Evolutionary conservation across 352 stramenopile genomes (phyloP), one percentile per base, ranked within the genome.

Genomic region (Globisporangium irregulare): DNA sequence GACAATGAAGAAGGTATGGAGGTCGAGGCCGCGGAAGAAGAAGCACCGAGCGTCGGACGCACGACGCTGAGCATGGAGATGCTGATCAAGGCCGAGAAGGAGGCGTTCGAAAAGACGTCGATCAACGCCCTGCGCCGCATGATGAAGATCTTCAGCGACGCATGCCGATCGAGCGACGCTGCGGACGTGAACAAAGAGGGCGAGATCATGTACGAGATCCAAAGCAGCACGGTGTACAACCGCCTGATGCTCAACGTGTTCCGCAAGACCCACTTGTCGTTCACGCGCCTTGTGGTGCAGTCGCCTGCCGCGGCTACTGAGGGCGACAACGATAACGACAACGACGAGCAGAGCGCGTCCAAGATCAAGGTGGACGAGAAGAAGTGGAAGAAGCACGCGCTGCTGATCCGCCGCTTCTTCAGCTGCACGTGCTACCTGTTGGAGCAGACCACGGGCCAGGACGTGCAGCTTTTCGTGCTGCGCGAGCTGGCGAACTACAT

Each of bases 151-250:
- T 99, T 98, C 72, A 97, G 87, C 62, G 95, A 97, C 60, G 95
- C 93, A 1, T 98, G 94, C 78, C 93, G 97, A 71, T 90, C 97
- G 36, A 95, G 90, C 58, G 90, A 98, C 73, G 81, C 90, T 12
- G 86, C 82, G 2, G 86, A 92, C 72, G 67, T 79, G 51, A 89
- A 72, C 68, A 87, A 86, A 58, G 75, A 78, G 5, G 86, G 78
- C 43, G 88, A 94, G 62, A 92, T 96, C 67, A 81, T 83, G 62
- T 99, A 96, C 80, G 82, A 93, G 50, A 97, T 99, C 62, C 90
- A 97, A 64, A 97, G 86, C 69, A 97, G 92, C 59, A 84, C 91
- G 18, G 92, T 98, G 36, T 98, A 98, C 89, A 97, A 98, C 84
- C 81, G 90, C 25, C 75, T 99, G 43, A 98, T 99, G 93, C 83